Base-by-base conservation (phyloP, 257 asterid genomes). In the Gentiana dahurica region DNA sequence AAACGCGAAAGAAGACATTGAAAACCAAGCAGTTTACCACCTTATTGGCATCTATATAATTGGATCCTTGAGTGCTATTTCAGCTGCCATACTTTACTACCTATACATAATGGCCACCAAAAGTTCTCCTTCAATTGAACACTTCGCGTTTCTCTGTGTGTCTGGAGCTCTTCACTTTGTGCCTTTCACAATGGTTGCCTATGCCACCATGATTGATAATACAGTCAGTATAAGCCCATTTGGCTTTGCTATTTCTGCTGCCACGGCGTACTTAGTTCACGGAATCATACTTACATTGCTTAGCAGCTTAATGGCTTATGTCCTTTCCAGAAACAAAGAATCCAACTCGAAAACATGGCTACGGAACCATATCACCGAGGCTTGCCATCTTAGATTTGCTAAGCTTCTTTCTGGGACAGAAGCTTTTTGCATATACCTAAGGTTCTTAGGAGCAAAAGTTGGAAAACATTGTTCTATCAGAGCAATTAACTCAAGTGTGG, bases 331-430 rank as follows among this genome's bases (percentile, higher is more conserved):
- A 73, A 66, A 71, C 15, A 70, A 77, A 47, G 75, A 63, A 54
- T 6, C 74, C 45, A 59, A 68, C 39, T 70, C 62, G 12, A 66
- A 58, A 62, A 71, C 54, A 36, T 85, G 95, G 95, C 63, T 88
- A 34, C 79, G 70, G 41, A 95, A 82, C 50, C 73, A 85, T 66
- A 64, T 82, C 38, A 70, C 66, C 15, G 66, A 73, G 8, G 73
- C 88, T 34, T 79, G 86, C 53, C 94, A 88, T 72, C 78, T 82
- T 47, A 75, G 96, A 71, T 88, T 85, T 48, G 72, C 96, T 5
- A 88, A 85, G 72, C 82, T 88, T 46, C 90, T 88, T 33, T 88
- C 96, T 2, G 96, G 96, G 51, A 85, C 96, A 2, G 96, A 88
- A 76, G 85, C 94, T 46, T 88, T 85, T 49, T 80, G 96, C 67